phyloP scores from a whole-genome alignment of 1,139 yeast genomes.

The Scheffersomyces segobiensis region DNA sequence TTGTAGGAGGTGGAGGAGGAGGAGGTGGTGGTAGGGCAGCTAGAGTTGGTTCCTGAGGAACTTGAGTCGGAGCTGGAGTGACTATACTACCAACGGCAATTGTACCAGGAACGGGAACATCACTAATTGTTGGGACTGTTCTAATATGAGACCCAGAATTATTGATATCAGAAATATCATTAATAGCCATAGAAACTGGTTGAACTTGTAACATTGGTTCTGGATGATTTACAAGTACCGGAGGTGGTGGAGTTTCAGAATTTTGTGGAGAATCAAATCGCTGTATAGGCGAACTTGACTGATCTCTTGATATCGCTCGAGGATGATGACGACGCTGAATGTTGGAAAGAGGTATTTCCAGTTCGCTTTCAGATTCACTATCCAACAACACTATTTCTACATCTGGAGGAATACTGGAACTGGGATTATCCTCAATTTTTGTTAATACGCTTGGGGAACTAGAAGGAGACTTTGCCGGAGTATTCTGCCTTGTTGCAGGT shows the following conservation, averaged over 20 bases:
- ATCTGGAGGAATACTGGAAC: background rate
- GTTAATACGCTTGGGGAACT: background rate
- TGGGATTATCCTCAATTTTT: slow-evolving; percentile 2
- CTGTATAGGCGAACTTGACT: background rate
- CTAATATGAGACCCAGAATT: background rate
- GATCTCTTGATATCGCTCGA: background rate
- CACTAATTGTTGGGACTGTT: background rate
- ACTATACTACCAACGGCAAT: background rate
- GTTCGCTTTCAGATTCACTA: slow-evolving; percentile 20
- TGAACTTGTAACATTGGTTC: background rate
- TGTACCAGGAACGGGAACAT: background rate
- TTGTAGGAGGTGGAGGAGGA: slow-evolving; percentile 2
- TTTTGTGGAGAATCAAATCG: background rate
- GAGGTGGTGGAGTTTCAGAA: background rate
- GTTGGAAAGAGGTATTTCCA: background rate
- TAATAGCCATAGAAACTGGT: background rate
- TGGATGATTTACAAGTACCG: background rate
- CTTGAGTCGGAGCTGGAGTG: slow-evolving; percentile 1
- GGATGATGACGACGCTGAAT: background rate
- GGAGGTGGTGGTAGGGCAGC: slow-evolving; percentile 3
- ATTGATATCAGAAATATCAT: background rate
- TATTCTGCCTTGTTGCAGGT: background rate
- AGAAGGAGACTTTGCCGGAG: background rate
- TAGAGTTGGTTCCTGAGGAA: background rate
- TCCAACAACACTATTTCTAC: slow-evolving; percentile 25